phyloP scores from a whole-genome alignment of 371 early-diverging fungal species.

The Sporodiniella umbellata region DNA sequence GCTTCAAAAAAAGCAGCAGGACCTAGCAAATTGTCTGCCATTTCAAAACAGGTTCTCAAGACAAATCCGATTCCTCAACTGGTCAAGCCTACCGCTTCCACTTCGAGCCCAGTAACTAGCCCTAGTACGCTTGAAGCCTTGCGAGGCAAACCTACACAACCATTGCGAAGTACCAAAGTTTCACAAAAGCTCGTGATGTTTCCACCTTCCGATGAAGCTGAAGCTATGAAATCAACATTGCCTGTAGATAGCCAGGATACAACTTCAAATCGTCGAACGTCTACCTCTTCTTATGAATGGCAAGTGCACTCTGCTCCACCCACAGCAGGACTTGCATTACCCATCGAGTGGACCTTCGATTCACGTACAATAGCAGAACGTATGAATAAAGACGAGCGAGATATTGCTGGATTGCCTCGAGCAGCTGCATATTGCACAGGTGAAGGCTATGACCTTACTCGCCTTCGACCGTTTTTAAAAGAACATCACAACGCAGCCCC shows the following conservation, averaged over 20 bases:
- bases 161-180: constrained; percentile 83
- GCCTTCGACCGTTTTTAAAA: constrained; percentile 53
- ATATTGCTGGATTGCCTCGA: constrained; percentile 57
- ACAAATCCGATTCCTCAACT: constrained; percentile 33
- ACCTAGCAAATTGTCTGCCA: constrained; percentile 26
- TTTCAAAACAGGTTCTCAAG: constrained; percentile 39
- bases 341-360: constrained; percentile 38
- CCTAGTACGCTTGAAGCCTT: background rate
- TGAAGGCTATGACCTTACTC: constrained; percentile 64
- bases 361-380: constrained; percentile 63
- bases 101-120: constrained; percentile 1
- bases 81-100: constrained; percentile 5
- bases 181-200: constrained; percentile 90
- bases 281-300: constrained; percentile 13
- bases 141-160: constrained; percentile 44
- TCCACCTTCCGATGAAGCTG: constrained; percentile 59
- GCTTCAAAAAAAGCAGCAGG: constrained; percentile 8
- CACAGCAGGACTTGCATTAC: constrained; percentile 28
- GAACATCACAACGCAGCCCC: constrained; percentile 53
- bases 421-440: constrained; percentile 93
- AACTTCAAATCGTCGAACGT: background rate
- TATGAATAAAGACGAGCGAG: constrained; percentile 61
- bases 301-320: constrained; percentile 16
- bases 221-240: constrained; percentile 22
- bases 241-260: constrained; percentile 12